Conservation (phyloP, 176 grass and related monocot species). For the Carex scoparia region DNA sequence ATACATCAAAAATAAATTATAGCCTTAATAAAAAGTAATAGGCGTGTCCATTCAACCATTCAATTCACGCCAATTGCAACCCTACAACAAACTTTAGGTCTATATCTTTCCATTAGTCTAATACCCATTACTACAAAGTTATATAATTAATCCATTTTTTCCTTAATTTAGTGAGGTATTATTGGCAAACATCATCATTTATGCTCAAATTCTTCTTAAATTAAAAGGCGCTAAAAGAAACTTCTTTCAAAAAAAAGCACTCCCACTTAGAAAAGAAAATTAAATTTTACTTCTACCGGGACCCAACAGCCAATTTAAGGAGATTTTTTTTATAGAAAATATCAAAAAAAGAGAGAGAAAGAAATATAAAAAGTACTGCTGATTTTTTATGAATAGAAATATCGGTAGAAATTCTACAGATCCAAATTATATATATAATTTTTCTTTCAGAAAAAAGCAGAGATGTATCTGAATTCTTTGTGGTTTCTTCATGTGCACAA, state of each 20-base stretch:
- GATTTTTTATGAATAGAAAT: no score
- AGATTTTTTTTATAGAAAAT: no score
- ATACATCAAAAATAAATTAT: not conserved
- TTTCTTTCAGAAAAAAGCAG: no score
- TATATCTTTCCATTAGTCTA: no score
- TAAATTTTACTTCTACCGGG: not conserved
- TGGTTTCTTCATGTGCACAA: no score
- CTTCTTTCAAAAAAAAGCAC: not conserved
- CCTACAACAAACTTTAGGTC: no score
- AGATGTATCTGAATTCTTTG: no score
- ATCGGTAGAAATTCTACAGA: no score
- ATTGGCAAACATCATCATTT: slow-evolving; percentile 21
- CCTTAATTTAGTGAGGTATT: not conserved
- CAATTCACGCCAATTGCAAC: no score
- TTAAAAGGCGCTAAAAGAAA: not conserved
- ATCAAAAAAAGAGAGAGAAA: no score
- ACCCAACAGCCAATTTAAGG: not conserved
- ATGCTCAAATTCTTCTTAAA: slow-evolving; percentile 4
- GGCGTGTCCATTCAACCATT: not conserved
- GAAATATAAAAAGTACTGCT: no score
- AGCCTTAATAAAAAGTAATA: not conserved
- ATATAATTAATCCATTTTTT: not conserved
- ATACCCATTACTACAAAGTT: not conserved
- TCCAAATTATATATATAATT: no score
- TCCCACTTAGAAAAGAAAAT: not conserved